A percentile compares a stretch with the other conserved stretches of the same genome.
phyloP scores from a whole-genome alignment of 495 filamentous ascomycete genomes.

The Penicillium parvum region DNA sequence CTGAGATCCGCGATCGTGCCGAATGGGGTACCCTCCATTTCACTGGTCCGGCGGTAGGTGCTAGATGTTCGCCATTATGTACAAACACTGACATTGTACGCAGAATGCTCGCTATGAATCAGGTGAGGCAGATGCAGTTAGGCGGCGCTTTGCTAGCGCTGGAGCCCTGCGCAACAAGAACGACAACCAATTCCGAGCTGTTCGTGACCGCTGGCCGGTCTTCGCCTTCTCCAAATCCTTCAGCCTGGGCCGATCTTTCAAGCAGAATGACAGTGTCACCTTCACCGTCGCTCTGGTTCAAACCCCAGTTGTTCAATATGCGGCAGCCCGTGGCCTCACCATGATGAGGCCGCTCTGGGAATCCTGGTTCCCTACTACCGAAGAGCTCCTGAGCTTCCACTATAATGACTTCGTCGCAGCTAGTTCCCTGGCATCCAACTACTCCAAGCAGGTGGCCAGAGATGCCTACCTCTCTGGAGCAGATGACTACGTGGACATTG shows the following conservation, averaged over 20 bases:
- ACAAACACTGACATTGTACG: slow-evolving; percentile 15
- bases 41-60: slow-evolving; percentile 59
- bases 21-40: slow-evolving; percentile 91
- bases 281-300: slow-evolving; percentile 86
- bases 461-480: slow-evolving; percentile 62
- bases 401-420: slow-evolving; percentile 69
- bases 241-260: slow-evolving; percentile 32
- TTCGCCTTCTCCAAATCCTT: slow-evolving; percentile 90
- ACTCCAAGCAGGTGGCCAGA: slow-evolving; percentile 68
- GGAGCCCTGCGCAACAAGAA: slow-evolving; percentile 63
- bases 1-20: slow-evolving; percentile 68
- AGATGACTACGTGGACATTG: slow-evolving; percentile 66
- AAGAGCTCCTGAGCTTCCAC: slow-evolving; percentile 67
- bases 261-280: slow-evolving; percentile 49
- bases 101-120: slow-evolving; percentile 61
- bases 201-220: slow-evolving; percentile 82
- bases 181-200: slow-evolving; percentile 60
- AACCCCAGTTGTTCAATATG: slow-evolving; percentile 81
- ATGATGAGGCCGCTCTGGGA: slow-evolving; percentile 85
- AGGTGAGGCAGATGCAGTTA: slow-evolving; percentile 63
- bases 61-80: not conserved
- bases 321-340: slow-evolving; percentile 73
- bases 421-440: slow-evolving; percentile 62
- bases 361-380: slow-evolving; percentile 61
- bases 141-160: slow-evolving; percentile 67